A percentile compares a stretch with the other conserved stretches of the same genome.
Evolutionary conservation across 2,329 filamentous ascomycete species (phyloP).

Genomic region (Epichloe baconii): DNA sequence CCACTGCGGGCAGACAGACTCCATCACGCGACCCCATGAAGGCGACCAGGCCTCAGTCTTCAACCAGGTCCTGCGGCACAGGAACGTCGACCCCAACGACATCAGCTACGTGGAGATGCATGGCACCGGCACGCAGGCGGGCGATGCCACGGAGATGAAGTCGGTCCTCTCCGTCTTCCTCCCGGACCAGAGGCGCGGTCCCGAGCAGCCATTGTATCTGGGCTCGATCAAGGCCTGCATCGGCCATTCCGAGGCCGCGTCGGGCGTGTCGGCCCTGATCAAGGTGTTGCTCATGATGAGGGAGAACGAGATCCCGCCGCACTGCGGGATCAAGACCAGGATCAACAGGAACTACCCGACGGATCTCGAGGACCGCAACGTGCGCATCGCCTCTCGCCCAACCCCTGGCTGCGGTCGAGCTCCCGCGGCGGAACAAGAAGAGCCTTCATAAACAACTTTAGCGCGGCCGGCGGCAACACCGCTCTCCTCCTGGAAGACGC

Average conservation of each 20-base stretch:
- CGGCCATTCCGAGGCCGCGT: constrained; percentile 49
- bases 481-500: constrained; percentile 52
- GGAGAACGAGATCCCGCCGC: constrained; percentile 51
- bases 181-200: constrained; percentile 29
- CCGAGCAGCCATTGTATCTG: constrained; percentile 42
- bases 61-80: constrained; percentile 52
- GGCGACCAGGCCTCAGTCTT: constrained; percentile 61
- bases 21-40: constrained; percentile 73
- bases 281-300: constrained; percentile 55
- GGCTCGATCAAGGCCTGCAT: constrained; percentile 54
- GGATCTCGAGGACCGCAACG: constrained; percentile 42
- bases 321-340: constrained; percentile 52
- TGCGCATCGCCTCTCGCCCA: constrained; percentile 41
- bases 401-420: constrained; percentile 31
- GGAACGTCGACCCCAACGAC: constrained; percentile 61
- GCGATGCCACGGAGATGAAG: constrained; percentile 72
- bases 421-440: constrained; percentile 21
- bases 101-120: constrained; percentile 86
- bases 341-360: constrained; percentile 48
- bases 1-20: constrained; percentile 68
- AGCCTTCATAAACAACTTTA: constrained; percentile 54
- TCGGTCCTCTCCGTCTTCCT: constrained; percentile 52
- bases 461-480: constrained; percentile 60
- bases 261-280: constrained; percentile 47
- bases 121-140: constrained; percentile 80